A percentile compares a stretch with the other conserved stretches of the same genome.
Evolutionary conservation across 768 basidiomycete species (phyloP).

Genomic region (Plicaturopsis crispa): DNA sequence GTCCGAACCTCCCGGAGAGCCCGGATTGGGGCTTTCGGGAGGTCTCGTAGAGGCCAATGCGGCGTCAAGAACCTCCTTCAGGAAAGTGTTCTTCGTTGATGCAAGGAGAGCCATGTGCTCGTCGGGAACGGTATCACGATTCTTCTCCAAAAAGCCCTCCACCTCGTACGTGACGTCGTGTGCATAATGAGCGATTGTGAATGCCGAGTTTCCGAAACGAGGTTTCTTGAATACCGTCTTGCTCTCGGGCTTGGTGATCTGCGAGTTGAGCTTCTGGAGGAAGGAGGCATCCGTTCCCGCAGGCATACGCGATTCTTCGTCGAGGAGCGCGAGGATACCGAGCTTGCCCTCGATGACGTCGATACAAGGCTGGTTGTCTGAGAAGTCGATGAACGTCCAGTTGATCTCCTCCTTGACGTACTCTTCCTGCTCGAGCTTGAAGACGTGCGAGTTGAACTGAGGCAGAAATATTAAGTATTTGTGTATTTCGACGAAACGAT

Average conservation of each 20-base stretch:
- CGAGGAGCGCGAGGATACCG: constrained; percentile 88
- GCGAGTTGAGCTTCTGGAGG: constrained; percentile 83
- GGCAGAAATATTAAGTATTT: constrained; percentile 12
- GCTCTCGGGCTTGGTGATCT: constrained; percentile 79
- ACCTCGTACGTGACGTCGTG: constrained; percentile 98
- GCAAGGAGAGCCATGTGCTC: constrained; percentile 91
- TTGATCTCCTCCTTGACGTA: constrained; percentile 98
- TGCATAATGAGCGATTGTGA: constrained; percentile 98
- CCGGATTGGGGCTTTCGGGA: constrained; percentile 60
- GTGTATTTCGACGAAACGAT: constrained; percentile 11
- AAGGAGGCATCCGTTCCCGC: constrained; percentile 90
- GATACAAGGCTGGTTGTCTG: constrained; percentile 98
- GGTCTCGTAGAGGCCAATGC: constrained; percentile 70
- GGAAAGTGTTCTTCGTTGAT: constrained; percentile 82
- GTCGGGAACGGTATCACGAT: constrained; percentile 96
- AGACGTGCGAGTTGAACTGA: constrained; percentile 98
- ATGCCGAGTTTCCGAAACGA: constrained; percentile 94
- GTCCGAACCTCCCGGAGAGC: constrained; percentile 73
- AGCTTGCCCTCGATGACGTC: constrained; percentile 97
- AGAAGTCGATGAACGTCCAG: constrained; percentile 99
- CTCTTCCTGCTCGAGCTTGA: constrained; percentile 99
- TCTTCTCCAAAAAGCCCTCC: constrained; percentile 98
- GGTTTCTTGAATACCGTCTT: constrained; percentile 95
- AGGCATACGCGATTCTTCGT: constrained; percentile 96
- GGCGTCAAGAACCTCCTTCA: constrained; percentile 91